A percentile compares a stretch with the other conserved stretches of the same genome.
Conservation (phyloP, 371 early-diverging fungal species). For the Mucor piriformis region DNA sequence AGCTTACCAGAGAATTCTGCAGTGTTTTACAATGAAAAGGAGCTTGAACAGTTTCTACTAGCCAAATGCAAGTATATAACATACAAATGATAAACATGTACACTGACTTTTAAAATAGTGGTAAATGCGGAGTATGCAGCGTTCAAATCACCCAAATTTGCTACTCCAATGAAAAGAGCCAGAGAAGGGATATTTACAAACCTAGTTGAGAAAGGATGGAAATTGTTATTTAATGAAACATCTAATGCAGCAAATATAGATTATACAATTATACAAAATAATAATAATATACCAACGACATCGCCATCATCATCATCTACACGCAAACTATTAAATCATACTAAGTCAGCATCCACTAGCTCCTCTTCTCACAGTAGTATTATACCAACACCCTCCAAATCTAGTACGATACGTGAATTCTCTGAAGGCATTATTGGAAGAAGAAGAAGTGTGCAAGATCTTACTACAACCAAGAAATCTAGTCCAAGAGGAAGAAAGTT, state of each 20-base stretch:
- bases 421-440: constrained; percentile 36
- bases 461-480: constrained; percentile 2
- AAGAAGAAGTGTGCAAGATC: constrained; percentile 33
- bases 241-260: neutral
- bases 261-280: neutral
- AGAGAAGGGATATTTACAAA: constrained; percentile 59
- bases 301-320: neutral
- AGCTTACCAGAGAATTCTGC: constrained; percentile 58
- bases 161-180: constrained; percentile 60
- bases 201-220: constrained; percentile 45
- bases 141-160: constrained; percentile 71
- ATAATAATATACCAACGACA: neutral
- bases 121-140: constrained; percentile 85
- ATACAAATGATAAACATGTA: neutral
- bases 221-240: constrained; percentile 16
- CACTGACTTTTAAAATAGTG: constrained; percentile 26
- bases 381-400: constrained; percentile 32
- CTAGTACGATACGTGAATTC: constrained; percentile 36
- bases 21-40: constrained; percentile 54
- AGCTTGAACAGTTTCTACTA: constrained; percentile 61
- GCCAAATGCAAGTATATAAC: constrained; percentile 55
- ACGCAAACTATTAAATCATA: constrained; percentile 16
- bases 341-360: constrained; percentile 42
- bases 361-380: constrained; percentile 27
- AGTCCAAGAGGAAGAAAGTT: constrained; percentile 8